Evolutionary conservation across 2,329 filamentous ascomycete species (phyloP).

Genomic region (Fusarium compactum): DNA sequence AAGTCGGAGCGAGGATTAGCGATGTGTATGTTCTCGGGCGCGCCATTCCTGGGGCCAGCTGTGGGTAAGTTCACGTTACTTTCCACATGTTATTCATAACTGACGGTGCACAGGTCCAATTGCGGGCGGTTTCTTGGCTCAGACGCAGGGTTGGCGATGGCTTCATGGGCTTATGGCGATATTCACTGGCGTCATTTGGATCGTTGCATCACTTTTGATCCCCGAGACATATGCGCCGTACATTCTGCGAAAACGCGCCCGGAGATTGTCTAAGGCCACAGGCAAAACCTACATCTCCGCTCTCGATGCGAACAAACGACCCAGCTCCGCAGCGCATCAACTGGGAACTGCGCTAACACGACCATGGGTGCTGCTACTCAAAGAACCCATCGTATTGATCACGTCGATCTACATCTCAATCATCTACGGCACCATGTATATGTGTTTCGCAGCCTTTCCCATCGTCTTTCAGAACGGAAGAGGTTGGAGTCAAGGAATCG

Average conservation of each 20-base stretch:
- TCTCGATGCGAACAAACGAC: slow-evolving; percentile 60
- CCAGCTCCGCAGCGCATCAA: slow-evolving; percentile 57
- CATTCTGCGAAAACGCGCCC: slow-evolving; percentile 42
- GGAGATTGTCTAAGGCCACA: slow-evolving; percentile 31
- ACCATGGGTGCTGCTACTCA: slow-evolving; percentile 76
- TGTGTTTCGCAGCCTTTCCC: slow-evolving; percentile 32
- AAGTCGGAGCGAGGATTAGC: slow-evolving; percentile 64
- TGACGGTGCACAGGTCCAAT: slow-evolving; percentile 58
- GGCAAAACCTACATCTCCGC: slow-evolving; percentile 44
- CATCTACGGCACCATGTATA: slow-evolving; percentile 29
- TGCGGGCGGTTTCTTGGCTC: slow-evolving; percentile 67
- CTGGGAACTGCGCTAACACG: slow-evolving; percentile 58
- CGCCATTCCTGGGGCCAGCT: slow-evolving; percentile 50
- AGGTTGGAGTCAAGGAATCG: slow-evolving; percentile 24
- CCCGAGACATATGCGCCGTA: slow-evolving; percentile 50
- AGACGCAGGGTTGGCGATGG: slow-evolving; percentile 70
- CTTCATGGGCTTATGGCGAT: slow-evolving; percentile 26
- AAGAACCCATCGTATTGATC: slow-evolving; percentile 76
- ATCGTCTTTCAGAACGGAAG: slow-evolving; percentile 23
- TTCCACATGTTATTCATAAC: fast-evolving
- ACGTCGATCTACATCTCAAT: slow-evolving; percentile 74
- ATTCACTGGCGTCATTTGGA: slow-evolving; percentile 57
- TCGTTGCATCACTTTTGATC: slow-evolving; percentile 58
- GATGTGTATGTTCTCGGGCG: slow-evolving; percentile 66
- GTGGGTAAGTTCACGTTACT: neutral